A percentile compares a stretch with the other conserved stretches of the same genome.
These are phyloP conservation scores for Lathyrus oleraceus DNA, from an alignment of 306 rosid genomes.

Conservation along the genomic window DNA sequence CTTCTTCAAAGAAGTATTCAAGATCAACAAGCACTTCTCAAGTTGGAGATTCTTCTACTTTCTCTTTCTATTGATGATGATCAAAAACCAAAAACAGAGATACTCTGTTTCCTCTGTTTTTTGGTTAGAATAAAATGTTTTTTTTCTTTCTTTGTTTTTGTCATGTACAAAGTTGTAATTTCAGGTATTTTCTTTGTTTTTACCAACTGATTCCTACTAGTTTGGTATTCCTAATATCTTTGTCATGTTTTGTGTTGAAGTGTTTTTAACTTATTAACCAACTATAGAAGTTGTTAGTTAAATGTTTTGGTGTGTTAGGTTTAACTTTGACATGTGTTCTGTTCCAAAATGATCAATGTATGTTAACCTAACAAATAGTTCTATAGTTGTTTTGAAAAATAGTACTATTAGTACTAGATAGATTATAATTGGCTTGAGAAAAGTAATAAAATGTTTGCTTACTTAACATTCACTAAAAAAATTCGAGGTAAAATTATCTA, in stretches of 20 bases:
- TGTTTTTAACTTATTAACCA: slow-evolving; percentile 14
- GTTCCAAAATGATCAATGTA: background rate
- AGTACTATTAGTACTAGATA: background rate
- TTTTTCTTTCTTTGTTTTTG: slow-evolving; percentile 28
- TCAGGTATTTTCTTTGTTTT: slow-evolving; percentile 20
- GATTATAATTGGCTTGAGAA: background rate
- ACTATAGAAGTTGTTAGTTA: background rate
- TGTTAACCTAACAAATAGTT: background rate
- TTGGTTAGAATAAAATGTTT: slow-evolving; percentile 46
- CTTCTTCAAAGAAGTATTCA: slow-evolving; percentile 59
- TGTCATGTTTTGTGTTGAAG: slow-evolving; percentile 16
- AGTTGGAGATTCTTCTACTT: slow-evolving; percentile 71
- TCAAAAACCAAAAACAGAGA: slow-evolving; percentile 19
- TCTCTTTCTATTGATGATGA: slow-evolving; percentile 46
- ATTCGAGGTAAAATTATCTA: background rate
- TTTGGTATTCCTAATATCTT: slow-evolving; percentile 8
- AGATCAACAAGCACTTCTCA: slow-evolving; percentile 71
- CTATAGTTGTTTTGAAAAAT: background rate
- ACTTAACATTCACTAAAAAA: background rate
- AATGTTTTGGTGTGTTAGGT: background rate
- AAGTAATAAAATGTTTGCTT: background rate
- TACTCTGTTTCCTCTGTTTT: slow-evolving; percentile 32
- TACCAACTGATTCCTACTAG: slow-evolving; percentile 24
- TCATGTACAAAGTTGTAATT: slow-evolving; percentile 52
- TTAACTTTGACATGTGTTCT: slow-evolving; percentile 4